Evolutionary conservation across 2,329 filamentous ascomycete genomes (phyloP), one percentile per base, ranked within the genome.

Genomic region (Plenodomus lindquistii): DNA sequence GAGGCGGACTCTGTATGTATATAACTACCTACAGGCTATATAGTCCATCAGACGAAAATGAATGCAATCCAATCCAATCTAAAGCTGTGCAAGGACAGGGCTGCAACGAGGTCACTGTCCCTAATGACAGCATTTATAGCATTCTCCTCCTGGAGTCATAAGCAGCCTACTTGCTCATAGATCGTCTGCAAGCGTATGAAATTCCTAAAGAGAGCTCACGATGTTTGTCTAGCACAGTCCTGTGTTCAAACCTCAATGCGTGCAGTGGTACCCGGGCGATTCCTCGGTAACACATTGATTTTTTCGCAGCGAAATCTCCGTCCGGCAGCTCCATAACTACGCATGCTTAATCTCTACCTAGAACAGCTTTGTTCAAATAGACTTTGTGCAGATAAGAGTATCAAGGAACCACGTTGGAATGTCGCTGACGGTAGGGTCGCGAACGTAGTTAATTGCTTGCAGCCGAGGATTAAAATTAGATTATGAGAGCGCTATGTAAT

Each of bases 111-210:
- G 21, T 52, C n/a, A 22, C 27, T 6, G 27, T 57, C 43, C 15
- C 46, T 13, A 15, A 63, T 43, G 7, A 55, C 20, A 19, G 53
- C 46, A 41, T 60, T 52, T 13, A 63, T 55, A 24, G 52, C 47
- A 48, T 63, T 62, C 40, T 61, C 55, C 27, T 59, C 59, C 31
- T 61, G 24, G 8, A 51, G 35, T 17, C 44, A 17, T 42, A 37
- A 20, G 40, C 36, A 58, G 21, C 55, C 44, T 1, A 51, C 37
- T 41, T 51, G 18, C 24, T 44, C 13, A 40, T 44, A 51, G 29
- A 47, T 47, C 21, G 11, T 51, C 37, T 51, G 5, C 4, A 47
- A 34, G 4, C 31, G 29, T 43, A 22, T 40, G 8, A 47, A 18
- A 35, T 51, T 51, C 37, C 47, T 15, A 40, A 2, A 37, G 44